These are phyloP conservation scores for Claviceps spartinae DNA, from an alignment of 2,329 filamentous ascomycete species.

Conservation along the genomic window DNA sequence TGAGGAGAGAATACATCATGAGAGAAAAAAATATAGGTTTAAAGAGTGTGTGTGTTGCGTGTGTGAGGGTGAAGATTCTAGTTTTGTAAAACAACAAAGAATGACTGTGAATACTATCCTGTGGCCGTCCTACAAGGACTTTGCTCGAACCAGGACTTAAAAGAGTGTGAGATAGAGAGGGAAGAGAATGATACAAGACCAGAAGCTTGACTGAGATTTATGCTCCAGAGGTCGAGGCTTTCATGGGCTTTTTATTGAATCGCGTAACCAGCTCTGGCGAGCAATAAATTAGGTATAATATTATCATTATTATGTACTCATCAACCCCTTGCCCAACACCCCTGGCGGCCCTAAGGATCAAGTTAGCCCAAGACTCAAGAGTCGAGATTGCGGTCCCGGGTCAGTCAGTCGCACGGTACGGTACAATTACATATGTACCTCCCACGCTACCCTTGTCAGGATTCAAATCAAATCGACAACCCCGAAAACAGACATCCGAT, in stretches of 20 bases:
- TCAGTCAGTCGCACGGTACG: no score
- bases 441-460: no score
- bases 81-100: neutral
- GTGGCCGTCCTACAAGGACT: neutral
- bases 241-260: neutral
- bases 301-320: no score
- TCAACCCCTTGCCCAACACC: neutral
- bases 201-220: neutral
- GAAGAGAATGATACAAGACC: neutral
- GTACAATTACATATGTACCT: no score
- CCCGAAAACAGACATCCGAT: no score
- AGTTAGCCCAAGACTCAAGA: no score
- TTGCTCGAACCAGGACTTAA: neutral
- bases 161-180: neutral
- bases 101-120: neutral
- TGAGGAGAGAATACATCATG: neutral
- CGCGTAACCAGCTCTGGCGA: neutral
- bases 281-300: no score
- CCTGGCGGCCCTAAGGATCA: neutral
- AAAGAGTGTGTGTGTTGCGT: neutral
- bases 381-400: no score
- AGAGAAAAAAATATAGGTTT: neutral
- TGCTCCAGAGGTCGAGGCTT: neutral
- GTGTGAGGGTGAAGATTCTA: neutral
- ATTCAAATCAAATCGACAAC: no score